Evolutionary conservation across 2,329 filamentous ascomycete species (phyloP), one percentile per base, ranked within the genome.

Genomic region (Arthrobotrys sinensis): DNA sequence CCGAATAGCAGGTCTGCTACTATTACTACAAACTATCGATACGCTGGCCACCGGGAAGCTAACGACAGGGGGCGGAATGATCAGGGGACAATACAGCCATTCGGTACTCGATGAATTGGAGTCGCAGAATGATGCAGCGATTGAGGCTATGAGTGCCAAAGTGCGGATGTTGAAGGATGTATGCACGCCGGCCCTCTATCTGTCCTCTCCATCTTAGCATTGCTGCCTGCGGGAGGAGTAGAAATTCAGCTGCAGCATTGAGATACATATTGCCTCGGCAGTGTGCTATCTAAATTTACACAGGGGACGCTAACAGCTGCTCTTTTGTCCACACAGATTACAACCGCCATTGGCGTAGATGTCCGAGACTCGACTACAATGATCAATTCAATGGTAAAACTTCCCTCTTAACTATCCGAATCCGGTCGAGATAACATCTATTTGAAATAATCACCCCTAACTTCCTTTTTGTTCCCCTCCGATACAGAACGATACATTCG

Each of bases 91-190:
- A 84, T 98, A 98, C 84, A 95, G 92, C 83, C 92, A 96, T 82
- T 92, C 94, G 19, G 93, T 97, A 57, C 88, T 99, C 66, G 93
- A 93, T 83, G 94, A 97, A 85, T 88, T 99, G 78, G 96, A 99
- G 86, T 95, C 92, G 83, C 96, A 99, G 86, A 98, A 98, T 83
- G 94, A 97, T 81, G 88, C 90, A 75, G 91, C 97, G 82, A 91
- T 97, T 10, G 92, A 93, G 79, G 93, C 94, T n/a, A 94, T 97
- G 83, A 88, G 93, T 81, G 92, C 92, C 81, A 97, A 97, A 85
- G 95, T 98, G 78, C 90, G 89, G 86, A 90, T 94, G 86, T 84
- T 98, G 82, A 98, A 97, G 85, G 90, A 94, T 85, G 94, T 97
- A 85, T 83, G 91, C 87, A 10, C 12, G 8, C 21, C 16, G 3